These are phyloP conservation scores for Moesziomyces sp. DNA, from an alignment of 1,284 basidiomycete species.

Conservation along the genomic window DNA sequence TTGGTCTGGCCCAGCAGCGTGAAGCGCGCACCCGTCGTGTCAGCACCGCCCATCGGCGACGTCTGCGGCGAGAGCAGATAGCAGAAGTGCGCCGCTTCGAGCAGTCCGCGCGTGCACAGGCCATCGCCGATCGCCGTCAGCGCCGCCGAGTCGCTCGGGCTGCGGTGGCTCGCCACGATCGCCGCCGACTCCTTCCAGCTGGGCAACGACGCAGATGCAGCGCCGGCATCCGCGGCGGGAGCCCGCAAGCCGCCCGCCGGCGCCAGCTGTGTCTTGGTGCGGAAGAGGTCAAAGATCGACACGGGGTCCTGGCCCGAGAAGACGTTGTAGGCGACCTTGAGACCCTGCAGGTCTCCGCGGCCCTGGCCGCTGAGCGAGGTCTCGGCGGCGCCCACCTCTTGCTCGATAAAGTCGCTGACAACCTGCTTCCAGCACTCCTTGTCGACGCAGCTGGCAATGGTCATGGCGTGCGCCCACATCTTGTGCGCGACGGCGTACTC, in stretches of 20 bases:
- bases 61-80: conserved; percentile 88
- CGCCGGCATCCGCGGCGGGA: conserved; percentile 66
- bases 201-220: conserved; percentile 74
- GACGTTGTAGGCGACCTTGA: conserved; percentile 64
- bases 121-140: conserved; percentile 88
- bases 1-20: conserved; percentile 75
- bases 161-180: conserved; percentile 82
- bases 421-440: conserved; percentile 92
- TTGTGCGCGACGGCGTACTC: conserved; percentile 86
- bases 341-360: conserved; percentile 52
- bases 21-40: conserved; percentile 75
- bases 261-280: conserved; percentile 52
- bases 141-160: conserved; percentile 75
- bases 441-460: conserved; percentile 92
- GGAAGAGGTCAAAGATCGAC: conserved; percentile 57
- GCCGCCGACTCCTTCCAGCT: conserved; percentile 88
- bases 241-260: conserved; percentile 33
- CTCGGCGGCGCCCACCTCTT: conserved; percentile 73
- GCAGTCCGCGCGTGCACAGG: conserved; percentile 77
- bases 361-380: conserved; percentile 15
- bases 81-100: conserved; percentile 89
- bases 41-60: conserved; percentile 78
- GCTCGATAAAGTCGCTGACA: conserved; percentile 83
- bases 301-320: conserved; percentile 61
- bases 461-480: conserved; percentile 94